phyloP scores from a whole-genome alignment of 768 basidiomycete genomes.

The Suillus subalutaceus region DNA sequence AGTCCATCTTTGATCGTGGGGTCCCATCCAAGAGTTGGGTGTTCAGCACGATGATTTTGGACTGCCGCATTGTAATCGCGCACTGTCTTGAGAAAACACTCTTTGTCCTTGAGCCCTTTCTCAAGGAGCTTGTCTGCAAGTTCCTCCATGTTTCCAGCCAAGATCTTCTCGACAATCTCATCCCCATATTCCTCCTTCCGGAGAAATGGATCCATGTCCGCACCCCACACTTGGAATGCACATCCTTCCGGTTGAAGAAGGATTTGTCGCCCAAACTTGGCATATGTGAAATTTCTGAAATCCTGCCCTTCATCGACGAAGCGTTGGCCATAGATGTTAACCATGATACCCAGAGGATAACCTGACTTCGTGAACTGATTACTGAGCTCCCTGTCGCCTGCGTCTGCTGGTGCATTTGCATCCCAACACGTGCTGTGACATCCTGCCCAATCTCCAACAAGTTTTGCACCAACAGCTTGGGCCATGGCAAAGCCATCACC shows the following conservation, averaged over 20 bases:
- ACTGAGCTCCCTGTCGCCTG: slow-evolving; percentile 58
- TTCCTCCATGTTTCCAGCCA: slow-evolving; percentile 47
- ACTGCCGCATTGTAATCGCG: slow-evolving; percentile 55
- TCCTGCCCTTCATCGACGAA: slow-evolving; percentile 77
- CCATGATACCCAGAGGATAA: slow-evolving; percentile 72
- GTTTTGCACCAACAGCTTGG: slow-evolving; percentile 49
- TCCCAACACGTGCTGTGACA: slow-evolving; percentile 79
- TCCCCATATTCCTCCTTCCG: slow-evolving; percentile 70
- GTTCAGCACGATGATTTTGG: slow-evolving; percentile 36
- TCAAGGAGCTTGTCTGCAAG: slow-evolving; percentile 49
- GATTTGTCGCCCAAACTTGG: slow-evolving; percentile 65
- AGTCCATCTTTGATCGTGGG: slow-evolving; percentile 66
- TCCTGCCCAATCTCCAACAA: slow-evolving; percentile 68
- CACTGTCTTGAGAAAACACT: slow-evolving; percentile 49
- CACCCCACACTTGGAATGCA: slow-evolving; percentile 71
- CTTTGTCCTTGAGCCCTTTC: slow-evolving; percentile 49
- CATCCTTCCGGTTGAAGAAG: slow-evolving; percentile 57
- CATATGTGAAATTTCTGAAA: slow-evolving; percentile 75
- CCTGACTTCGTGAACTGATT: slow-evolving; percentile 78
- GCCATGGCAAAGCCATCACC: slow-evolving; percentile 67
- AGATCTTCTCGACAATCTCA: slow-evolving; percentile 57
- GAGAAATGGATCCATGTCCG: slow-evolving; percentile 44
- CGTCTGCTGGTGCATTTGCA: slow-evolving; percentile 52
- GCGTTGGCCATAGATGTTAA: slow-evolving; percentile 56
- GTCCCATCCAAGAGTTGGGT: slow-evolving; percentile 50